phyloP scores from a whole-genome alignment of 768 basidiomycete genomes.

The Infundibulicybe gibba region DNA sequence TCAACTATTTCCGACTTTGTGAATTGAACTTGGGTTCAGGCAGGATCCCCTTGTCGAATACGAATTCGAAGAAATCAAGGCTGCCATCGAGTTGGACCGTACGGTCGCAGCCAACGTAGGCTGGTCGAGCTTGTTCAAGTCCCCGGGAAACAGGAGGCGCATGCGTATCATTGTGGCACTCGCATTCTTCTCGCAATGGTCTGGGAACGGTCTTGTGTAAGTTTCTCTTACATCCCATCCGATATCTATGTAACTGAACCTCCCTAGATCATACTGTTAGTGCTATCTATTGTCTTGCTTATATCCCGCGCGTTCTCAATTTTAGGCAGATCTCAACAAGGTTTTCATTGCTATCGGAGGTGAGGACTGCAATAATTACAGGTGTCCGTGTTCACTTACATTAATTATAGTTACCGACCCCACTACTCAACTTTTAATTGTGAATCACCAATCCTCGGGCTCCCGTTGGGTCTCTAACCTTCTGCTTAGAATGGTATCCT shows the following conservation, averaged over 20 bases:
- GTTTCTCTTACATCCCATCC: conserved; percentile 5
- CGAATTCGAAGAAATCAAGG: conserved; percentile 65
- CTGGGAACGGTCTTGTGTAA: conserved; percentile 47
- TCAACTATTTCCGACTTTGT: neutral
- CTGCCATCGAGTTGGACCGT: conserved; percentile 43
- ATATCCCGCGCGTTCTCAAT: neutral
- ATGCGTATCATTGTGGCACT: conserved; percentile 55
- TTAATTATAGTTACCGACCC: conserved; percentile 33
- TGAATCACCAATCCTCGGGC: conserved; percentile 15
- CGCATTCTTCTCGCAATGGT: conserved; percentile 61
- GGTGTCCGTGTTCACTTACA: neutral
- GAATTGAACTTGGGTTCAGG: conserved; percentile 17
- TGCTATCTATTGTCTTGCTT: neutral
- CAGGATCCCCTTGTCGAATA: conserved; percentile 55
- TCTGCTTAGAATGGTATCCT: conserved; percentile 44
- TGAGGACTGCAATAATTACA: conserved; percentile 7
- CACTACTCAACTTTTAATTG: conserved; percentile 37
- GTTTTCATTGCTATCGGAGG: conserved; percentile 50
- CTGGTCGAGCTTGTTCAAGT: conserved; percentile 43
- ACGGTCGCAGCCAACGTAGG: conserved; percentile 37
- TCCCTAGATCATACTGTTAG: conserved; percentile 44
- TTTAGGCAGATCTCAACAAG: conserved; percentile 40
- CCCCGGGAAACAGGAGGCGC: conserved; percentile 48
- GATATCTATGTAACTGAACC: neutral
- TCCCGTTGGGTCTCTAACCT: neutral